These are phyloP conservation scores for Debaryomyces fabryi DNA, from an alignment of 1,139 yeast species.

Conservation along the genomic window DNA sequence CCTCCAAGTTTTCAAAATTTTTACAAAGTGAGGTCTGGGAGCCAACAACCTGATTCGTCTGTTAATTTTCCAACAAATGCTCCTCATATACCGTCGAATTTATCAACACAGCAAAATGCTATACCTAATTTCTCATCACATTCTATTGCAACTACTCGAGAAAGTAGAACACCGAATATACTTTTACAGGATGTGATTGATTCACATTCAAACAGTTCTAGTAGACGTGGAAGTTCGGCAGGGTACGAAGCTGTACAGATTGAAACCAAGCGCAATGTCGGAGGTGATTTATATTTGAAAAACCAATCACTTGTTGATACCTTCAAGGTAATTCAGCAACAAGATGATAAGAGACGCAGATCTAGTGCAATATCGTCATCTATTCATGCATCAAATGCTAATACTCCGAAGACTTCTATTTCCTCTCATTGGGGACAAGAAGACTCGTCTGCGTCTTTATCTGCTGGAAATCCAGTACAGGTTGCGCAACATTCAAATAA, in stretches of 20 bases:
- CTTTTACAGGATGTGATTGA: conserved; percentile 42
- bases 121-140: conserved; percentile 15
- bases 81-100: conserved; percentile 23
- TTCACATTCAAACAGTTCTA: conserved; percentile 26
- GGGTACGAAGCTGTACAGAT: conserved; percentile 48
- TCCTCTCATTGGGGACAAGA: conserved; percentile 18
- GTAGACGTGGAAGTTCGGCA: conserved; percentile 41
- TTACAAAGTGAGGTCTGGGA: conserved; percentile 2
- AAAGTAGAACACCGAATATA: conserved; percentile 28
- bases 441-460: background rate
- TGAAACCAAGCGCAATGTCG: conserved; percentile 55
- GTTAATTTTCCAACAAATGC: conserved; percentile 8
- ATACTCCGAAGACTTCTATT: conserved; percentile 22
- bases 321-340: conserved; percentile 50
- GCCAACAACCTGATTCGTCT: conserved; percentile 6
- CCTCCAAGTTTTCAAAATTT: conserved; percentile 15
- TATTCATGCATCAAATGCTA: conserved; percentile 15
- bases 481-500: conserved; percentile 10
- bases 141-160: conserved; percentile 39
- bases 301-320: conserved; percentile 54
- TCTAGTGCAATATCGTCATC: conserved; percentile 36
- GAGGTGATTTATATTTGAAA: conserved; percentile 55
- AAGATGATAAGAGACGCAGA: conserved; percentile 47
- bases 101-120: conserved; percentile 13
- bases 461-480: conserved; percentile 13